Evolutionary conservation across 257 asterid genomes (phyloP).

Genomic region (Gentiana dahurica): DNA sequence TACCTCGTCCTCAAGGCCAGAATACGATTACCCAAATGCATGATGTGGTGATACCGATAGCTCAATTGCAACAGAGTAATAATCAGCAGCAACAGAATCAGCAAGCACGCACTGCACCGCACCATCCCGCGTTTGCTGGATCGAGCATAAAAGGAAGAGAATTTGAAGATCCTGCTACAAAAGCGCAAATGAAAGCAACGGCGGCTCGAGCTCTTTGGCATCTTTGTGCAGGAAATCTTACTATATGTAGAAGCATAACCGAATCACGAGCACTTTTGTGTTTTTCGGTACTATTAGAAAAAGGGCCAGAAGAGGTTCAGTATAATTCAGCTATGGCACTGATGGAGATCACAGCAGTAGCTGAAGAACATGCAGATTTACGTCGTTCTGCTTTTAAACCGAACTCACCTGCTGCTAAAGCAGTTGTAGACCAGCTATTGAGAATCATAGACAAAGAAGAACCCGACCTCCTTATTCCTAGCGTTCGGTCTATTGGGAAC

Average conservation of each 20-base stretch:
- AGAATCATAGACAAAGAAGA: constrained; percentile 33
- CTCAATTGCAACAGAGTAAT: constrained; percentile 19
- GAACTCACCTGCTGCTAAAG: constrained; percentile 55
- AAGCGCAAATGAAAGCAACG: constrained; percentile 21
- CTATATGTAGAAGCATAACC: constrained; percentile 12
- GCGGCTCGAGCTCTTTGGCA: constrained; percentile 20
- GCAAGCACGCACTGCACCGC: neutral
- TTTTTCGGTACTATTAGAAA: constrained; percentile 30
- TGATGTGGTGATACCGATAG: constrained; percentile 28
- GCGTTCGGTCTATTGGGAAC: constrained; percentile 57
- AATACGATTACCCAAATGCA: constrained; percentile 34
- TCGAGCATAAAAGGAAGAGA: constrained; percentile 24
- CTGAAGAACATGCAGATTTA: constrained; percentile 39
- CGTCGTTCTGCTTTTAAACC: constrained; percentile 69
- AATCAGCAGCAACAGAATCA: neutral
- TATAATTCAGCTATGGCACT: constrained; percentile 70
- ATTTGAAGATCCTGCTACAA: constrained; percentile 18
- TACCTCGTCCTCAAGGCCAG: constrained; percentile 21
- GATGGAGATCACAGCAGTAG: constrained; percentile 70
- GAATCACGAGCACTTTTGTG: constrained; percentile 22
- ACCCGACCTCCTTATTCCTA: constrained; percentile 49
- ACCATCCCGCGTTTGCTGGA: constrained; percentile 12
- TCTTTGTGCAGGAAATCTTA: constrained; percentile 15
- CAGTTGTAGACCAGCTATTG: constrained; percentile 61
- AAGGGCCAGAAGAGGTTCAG: constrained; percentile 49